These are phyloP conservation scores for Mycena alexandri DNA, from an alignment of 768 basidiomycete genomes.

Conservation along the genomic window DNA sequence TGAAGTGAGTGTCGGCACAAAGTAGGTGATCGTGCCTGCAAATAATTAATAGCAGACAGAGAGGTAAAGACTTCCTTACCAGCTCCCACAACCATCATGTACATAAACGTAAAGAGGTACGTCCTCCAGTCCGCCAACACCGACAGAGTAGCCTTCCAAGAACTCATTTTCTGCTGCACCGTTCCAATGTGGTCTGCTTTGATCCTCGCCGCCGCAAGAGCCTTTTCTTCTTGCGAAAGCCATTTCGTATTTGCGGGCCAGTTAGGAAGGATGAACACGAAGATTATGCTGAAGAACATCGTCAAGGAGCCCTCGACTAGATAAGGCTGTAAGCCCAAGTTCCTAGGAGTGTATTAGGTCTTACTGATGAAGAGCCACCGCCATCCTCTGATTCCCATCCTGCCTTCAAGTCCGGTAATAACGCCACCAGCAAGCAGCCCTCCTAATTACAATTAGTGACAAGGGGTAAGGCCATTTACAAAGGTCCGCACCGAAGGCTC, in stretches of 20 bases:
- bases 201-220: constrained; percentile 32
- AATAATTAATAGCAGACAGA: constrained; percentile 17
- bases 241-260: constrained; percentile 31
- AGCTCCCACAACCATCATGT: constrained; percentile 33
- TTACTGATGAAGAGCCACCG: constrained; percentile 35
- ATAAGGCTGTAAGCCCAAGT: constrained; percentile 22
- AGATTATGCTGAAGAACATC: constrained; percentile 31
- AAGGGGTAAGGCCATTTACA: constrained; percentile 13
- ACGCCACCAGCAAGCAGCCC: constrained; percentile 33
- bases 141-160: constrained; percentile 30
- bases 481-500: constrained; percentile 32
- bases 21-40: constrained; percentile 33
- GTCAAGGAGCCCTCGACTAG: constrained; percentile 33
- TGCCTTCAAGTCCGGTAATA: constrained; percentile 32
- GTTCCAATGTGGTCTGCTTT: constrained; percentile 31
- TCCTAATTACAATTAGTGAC: constrained; percentile 20
- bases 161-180: constrained; percentile 30
- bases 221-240: constrained; percentile 33
- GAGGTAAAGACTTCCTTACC: constrained; percentile 22
- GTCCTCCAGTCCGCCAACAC: constrained; percentile 31
- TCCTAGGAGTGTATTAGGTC: constrained; percentile 15
- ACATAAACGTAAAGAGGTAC: constrained; percentile 34
- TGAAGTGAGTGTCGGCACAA: constrained; percentile 29
- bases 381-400: constrained; percentile 33
- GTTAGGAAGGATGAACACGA: constrained; percentile 31